Percentiles rank a stretch among this genome's conserved stretches.
Evolutionary conservation across 306 rosid genomes (phyloP).

Genomic region (Herpetospermum pedunculosum): DNA sequence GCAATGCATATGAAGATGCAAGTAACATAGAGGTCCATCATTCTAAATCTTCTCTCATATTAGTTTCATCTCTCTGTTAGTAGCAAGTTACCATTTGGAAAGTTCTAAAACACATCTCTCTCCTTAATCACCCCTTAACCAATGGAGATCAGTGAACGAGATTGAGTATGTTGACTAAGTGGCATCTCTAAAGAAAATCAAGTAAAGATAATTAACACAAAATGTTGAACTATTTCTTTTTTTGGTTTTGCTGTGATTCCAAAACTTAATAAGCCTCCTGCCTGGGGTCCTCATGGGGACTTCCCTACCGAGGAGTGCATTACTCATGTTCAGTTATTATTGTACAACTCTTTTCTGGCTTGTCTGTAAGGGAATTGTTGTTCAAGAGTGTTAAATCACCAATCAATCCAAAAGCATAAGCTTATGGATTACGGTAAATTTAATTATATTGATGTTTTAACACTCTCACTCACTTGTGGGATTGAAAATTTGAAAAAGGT

Average conservation of each 20-base stretch:
- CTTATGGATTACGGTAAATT: no score
- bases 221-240: not conserved
- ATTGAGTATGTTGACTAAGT: not conserved
- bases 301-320: not conserved
- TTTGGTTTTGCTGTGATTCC: not conserved
- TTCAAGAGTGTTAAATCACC: not conserved
- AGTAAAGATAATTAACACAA: not conserved
- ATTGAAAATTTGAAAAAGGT: no score
- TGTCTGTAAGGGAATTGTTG: not conserved
- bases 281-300: not conserved
- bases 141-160: not conserved
- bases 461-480: no score
- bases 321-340: not conserved
- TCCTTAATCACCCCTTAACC: not conserved
- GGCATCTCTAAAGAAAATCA: not conserved
- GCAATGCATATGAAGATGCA: not conserved
- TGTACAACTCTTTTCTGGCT: not conserved
- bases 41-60: not conserved
- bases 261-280: not conserved
- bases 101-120: not conserved
- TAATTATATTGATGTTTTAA: no score
- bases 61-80: not conserved
- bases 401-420: no score
- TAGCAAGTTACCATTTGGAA: not conserved
- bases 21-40: not conserved